A percentile compares a stretch with the other conserved stretches of the same genome.
phyloP scores from a whole-genome alignment of 73 alveolate genomes.

The Durusdinium trenchii region DNA sequence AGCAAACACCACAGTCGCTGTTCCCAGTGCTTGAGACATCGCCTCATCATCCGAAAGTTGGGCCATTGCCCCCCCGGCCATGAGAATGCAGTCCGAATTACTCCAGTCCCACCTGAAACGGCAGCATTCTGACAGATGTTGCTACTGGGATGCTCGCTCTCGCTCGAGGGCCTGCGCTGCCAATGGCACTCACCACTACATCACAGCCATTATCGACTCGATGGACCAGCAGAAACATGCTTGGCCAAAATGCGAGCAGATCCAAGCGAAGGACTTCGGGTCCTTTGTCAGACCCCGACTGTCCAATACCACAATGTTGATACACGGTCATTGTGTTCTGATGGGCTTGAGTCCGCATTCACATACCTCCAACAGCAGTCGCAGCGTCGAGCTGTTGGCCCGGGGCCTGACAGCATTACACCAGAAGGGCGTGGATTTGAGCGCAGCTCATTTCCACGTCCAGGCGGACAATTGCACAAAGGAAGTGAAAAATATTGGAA shows the following conservation, averaged over 20 bases:
- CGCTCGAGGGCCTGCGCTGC: neutral
- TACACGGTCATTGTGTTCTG: neutral
- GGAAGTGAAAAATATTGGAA: neutral
- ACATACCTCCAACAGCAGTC: neutral
- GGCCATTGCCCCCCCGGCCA: neutral
- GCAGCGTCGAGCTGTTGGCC: neutral
- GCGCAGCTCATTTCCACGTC: neutral
- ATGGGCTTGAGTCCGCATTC: neutral
- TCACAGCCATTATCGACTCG: neutral
- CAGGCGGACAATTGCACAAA: constrained; percentile 1
- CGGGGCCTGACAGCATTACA: neutral
- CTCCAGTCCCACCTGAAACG: neutral
- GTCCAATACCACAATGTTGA: neutral
- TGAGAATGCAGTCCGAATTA: neutral
- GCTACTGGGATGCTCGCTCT: neutral
- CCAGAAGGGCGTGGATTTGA: neutral
- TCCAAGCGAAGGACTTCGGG: neutral
- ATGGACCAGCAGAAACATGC: neutral
- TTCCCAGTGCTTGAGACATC: neutral
- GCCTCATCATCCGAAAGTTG: neutral
- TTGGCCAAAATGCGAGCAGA: neutral
- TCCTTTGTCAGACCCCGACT: neutral
- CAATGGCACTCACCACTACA: neutral
- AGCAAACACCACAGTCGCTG: neutral
- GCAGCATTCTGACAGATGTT: neutral